Evolutionary conservation across 805 yeast species (phyloP), one percentile per base, ranked within the genome.

Genomic region (Candida tammaniensis): DNA sequence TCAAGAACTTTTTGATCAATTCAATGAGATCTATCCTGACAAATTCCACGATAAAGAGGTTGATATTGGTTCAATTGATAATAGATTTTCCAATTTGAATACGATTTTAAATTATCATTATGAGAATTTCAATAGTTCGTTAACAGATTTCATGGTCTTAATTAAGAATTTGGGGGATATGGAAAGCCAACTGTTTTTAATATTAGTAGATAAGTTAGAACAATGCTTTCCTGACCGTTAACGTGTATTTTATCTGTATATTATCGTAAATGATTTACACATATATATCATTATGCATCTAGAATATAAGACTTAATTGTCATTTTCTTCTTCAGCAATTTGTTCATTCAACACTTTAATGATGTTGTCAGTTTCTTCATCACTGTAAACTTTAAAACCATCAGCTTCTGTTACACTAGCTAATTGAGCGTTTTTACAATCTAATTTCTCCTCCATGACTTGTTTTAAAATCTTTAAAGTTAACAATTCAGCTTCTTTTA

Each of bases 401-500:
- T 72, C 75, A 17, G 80, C 89, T 48, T 75, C 76, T 12, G 99
- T 93, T 28, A 93, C 95, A 48, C 89, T 76, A 33, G 98, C 94
- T 49, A 93, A 74, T 68, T 94, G 98, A 22, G 96, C 95, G 59
- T 93, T 93, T 48, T 83, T 85, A 37, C 94, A 82, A 61, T 93
- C 97, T 52, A 93, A 71, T 66, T 91, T 93, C 64, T 93, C 99
- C 69, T 93, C 99, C 99, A 93, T 93, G 29, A 93, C 99, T 65
- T 93, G 98, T 60, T 89, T 89, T 50, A 93, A 74, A 37, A 86
- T 85, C 67, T 88, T 89, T 55, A 93, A 73, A 5, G 89, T 82
- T 55, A 93, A 71, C 27, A 85, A 63, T 70, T 93, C 98, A 7
- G 98, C 98, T 58, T 94, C 98, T 47, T 80, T 78, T 48, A 93